These are phyloP conservation scores for Parastagonospora avenae DNA, from an alignment of 2,329 filamentous ascomycete species.

Conservation along the genomic window DNA sequence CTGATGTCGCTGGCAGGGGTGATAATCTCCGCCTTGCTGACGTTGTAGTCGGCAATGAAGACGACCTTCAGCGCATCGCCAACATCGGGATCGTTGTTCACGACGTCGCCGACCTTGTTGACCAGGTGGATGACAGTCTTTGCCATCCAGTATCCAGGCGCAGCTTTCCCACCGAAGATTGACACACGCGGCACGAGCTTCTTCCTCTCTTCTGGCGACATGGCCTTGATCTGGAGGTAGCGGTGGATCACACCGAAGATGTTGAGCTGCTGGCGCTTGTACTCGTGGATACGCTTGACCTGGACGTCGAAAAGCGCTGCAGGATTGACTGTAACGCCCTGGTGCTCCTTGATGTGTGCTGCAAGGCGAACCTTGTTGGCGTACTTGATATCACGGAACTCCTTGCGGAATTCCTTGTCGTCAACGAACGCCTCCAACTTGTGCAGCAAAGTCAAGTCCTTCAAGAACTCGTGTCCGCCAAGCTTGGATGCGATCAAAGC, in stretches of 20 bases:
- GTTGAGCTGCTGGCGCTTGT: conserved; percentile 98
- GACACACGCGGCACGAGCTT: conserved; percentile 86
- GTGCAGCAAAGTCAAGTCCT: conserved; percentile 84
- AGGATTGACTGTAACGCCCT: conserved; percentile 83
- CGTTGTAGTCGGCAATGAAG: conserved; percentile 98
- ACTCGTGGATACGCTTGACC: conserved; percentile 98
- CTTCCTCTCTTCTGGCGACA: conserved; percentile 83
- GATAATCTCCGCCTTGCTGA: conserved; percentile 98
- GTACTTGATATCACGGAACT: conserved; percentile 96
- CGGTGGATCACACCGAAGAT: conserved; percentile 97
- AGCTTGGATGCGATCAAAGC: conserved; percentile 90
- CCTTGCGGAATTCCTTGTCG: conserved; percentile 87
- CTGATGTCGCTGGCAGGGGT: conserved; percentile 92
- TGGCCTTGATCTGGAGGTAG: conserved; percentile 85
- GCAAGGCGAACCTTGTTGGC: conserved; percentile 93
- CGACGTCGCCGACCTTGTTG: conserved; percentile 85
- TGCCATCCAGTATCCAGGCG: conserved; percentile 99
- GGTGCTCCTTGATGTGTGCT: conserved; percentile 84
- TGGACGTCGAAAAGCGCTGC: conserved; percentile 92
- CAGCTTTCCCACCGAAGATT: conserved; percentile 97
- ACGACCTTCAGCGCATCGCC: conserved; percentile 96
- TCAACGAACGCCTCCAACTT: conserved; percentile 83
- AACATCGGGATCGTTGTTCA: conserved; percentile 91
- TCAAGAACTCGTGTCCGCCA: conserved; percentile 82
- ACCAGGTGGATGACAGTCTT: conserved; percentile 98